Conservation (phyloP, 106 monocot genomes). For the Vanilla planifolia region DNA sequence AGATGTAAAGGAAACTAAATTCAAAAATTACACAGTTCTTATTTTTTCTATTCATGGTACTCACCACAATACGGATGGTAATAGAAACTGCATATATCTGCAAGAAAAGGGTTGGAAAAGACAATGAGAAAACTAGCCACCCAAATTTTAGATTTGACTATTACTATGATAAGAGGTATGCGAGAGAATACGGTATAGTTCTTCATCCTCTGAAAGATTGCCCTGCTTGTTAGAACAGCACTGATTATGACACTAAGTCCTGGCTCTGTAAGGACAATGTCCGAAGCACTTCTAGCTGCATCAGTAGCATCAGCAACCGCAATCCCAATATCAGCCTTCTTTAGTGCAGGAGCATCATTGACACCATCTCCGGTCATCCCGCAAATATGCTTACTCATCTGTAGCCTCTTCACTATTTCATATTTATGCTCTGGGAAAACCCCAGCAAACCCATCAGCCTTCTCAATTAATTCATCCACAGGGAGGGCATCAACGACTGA, state of each 20-base stretch:
- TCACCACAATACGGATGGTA: conserved; percentile 13
- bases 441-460: conserved; percentile 7
- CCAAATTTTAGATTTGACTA: not conserved
- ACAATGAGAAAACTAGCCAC: not conserved
- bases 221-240: conserved; percentile 10
- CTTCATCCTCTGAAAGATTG: conserved; percentile 10
- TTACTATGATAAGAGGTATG: not conserved
- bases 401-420: conserved; percentile 9
- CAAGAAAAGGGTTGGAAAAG: not conserved
- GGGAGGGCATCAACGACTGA: not conserved
- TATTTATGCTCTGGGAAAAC: conserved; percentile 12
- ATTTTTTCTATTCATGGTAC: not conserved
- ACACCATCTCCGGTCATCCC: conserved; percentile 11
- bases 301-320: conserved; percentile 15
- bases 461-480: conserved; percentile 11
- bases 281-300: conserved; percentile 6
- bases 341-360: conserved; percentile 6
- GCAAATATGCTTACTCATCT: conserved; percentile 7
- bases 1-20: not conserved
- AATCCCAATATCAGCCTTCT: conserved; percentile 12
- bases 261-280: conserved; percentile 8
- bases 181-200: conserved; percentile 2
- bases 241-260: conserved; percentile 10
- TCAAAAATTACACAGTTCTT: not conserved
- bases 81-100: conserved; percentile 13